Conservation (phyloP, 176 grass and related monocot species). For the Cenchrus purpureus region DNA sequence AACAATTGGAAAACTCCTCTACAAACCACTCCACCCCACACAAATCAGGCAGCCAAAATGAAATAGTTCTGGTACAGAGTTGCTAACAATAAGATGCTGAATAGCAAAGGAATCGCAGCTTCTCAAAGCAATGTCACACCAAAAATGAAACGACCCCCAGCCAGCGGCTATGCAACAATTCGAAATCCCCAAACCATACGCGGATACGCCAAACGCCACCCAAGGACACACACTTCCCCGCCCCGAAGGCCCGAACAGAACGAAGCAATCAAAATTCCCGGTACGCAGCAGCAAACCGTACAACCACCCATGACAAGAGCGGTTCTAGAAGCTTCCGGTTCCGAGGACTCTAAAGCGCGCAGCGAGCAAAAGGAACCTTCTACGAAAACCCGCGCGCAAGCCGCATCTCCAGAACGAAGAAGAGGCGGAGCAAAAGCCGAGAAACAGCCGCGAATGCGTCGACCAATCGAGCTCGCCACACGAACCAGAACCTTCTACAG, state of each 20-base stretch:
- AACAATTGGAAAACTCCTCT: background rate
- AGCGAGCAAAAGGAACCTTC: background rate
- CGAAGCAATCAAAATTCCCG: conserved; percentile 5
- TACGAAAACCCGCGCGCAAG: background rate
- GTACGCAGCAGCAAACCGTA: background rate
- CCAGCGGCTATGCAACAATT: background rate
- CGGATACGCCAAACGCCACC: background rate
- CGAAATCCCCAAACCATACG: conserved; percentile 2
- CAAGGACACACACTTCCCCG: background rate
- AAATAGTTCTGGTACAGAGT: conserved; percentile 16
- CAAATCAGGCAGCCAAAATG: background rate
- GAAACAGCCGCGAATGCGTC: background rate
- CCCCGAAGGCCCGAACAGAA: background rate
- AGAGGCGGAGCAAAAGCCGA: conserved; percentile 1
- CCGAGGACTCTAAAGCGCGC: background rate
- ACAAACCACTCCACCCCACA: background rate
- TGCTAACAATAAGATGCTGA: background rate
- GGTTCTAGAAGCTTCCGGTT: conserved; percentile 19
- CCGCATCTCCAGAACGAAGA: conserved; percentile 3
- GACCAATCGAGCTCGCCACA: background rate
- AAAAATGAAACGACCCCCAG: background rate
- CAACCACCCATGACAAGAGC: background rate
- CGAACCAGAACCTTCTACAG: background rate
- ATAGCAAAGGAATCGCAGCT: conserved; percentile 16
- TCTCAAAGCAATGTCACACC: background rate